Evolutionary conservation across 177 flowering plant genomes (phyloP), one percentile per base, ranked within the genome.

Genomic region (Vitis hybrid): DNA sequence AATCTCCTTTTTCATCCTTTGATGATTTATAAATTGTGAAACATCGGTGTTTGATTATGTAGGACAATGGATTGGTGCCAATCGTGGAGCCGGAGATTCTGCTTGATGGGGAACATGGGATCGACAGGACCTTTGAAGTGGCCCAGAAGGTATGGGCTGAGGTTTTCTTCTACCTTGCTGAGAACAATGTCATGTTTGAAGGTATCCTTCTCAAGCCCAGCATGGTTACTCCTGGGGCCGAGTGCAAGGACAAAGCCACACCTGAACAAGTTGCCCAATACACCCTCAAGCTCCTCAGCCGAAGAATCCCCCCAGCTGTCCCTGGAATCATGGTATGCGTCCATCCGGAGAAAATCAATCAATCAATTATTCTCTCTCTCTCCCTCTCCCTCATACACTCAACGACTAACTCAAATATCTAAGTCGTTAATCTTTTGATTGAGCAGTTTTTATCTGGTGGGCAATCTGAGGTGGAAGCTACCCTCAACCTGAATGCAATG

Each of bases 151-250:
- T 90, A 4, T 91, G 97, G 94, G 88, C 93, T 3, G 93, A 90
- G 74, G 94, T 90, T 15, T 90, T 91, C 87, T 90, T 82, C 86
- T 85, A 89, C 86, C 83, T 89, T 55, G 93, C 95, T 6, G 79
- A 89, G 74, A 90, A 89, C 91, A 91, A 88, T 76, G 94, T 87
- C 62, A 11, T 83, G 87, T 91, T 85, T 70, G 92, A 91, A 68
- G 96, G 96, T 49, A 92, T 91, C 79, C 97, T 91, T 77, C 91
- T 90, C 75, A 91, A 91, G 78, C 97, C 97, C 24, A 88, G 95
- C 91, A 92, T 92, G 97, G 97, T 92, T 56, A 92, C 93, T 57
- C 97, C 95, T n/a, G 97, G 96, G 12, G 94, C 94, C 11, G 97
- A 89, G 64, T 86, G 88, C 89, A 91, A 92, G 81, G 96, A 88